phyloP scores from a whole-genome alignment of 768 basidiomycete genomes.

The Infundibulicybe gibba region DNA sequence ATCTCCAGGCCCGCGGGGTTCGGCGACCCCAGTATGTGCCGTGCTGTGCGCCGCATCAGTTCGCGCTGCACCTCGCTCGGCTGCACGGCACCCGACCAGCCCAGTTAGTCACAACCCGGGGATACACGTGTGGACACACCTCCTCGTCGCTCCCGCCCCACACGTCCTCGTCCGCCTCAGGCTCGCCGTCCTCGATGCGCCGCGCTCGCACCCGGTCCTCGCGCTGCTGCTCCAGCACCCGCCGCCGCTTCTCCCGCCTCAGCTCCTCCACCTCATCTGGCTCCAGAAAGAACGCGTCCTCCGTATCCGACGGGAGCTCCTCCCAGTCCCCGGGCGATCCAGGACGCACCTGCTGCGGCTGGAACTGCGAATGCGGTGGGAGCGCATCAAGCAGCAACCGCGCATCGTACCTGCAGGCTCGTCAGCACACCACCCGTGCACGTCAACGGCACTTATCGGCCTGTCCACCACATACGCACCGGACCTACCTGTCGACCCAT shows the following conservation, averaged over 20 bases:
- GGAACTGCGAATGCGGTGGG: constrained; percentile 10
- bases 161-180: constrained; percentile 16
- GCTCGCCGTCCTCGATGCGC: constrained; percentile 35
- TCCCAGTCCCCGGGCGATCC: constrained; percentile 70
- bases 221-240: constrained; percentile 52
- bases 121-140: constrained; percentile 27
- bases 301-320: constrained; percentile 79
- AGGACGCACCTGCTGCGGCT: constrained; percentile 9
- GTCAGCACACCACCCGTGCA: constrained; percentile 13
- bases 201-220: constrained; percentile 67
- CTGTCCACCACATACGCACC: constrained; percentile 13
- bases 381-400: constrained; percentile 67
- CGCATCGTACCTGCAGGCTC: constrained; percentile 65
- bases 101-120: neutral
- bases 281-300: constrained; percentile 82
- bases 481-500: constrained; percentile 85
- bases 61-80: constrained; percentile 56
- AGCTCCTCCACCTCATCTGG: constrained; percentile 65
- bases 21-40: constrained; percentile 62
- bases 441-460: too few relatives aligned
- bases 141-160: constrained; percentile 77
- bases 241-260: constrained; percentile 62
- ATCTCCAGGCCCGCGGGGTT: constrained; percentile 84
- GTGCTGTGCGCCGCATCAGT: constrained; percentile 74
- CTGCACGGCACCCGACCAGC: constrained; percentile 23